Percentiles rank a stretch among this genome's conserved stretches.
Conservation (phyloP, 2,329 filamentous ascomycete genomes). For the Apiospora marii region DNA sequence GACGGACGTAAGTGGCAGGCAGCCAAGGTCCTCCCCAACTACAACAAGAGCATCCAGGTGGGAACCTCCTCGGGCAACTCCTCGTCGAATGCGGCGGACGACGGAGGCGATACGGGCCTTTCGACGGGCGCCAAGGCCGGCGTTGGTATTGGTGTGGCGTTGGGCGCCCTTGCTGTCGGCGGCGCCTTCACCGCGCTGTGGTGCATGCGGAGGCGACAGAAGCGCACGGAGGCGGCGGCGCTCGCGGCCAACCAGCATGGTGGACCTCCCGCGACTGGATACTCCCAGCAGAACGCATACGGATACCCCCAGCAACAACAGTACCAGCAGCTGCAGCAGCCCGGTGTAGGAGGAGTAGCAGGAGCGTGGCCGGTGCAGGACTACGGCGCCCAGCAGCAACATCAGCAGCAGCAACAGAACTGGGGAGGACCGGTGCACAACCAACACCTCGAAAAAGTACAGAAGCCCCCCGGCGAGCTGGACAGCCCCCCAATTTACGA, state of each 20-base stretch:
- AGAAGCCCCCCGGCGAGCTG: conserved; percentile 38
- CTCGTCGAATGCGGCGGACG: conserved; percentile 21
- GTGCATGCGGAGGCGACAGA: conserved; percentile 39
- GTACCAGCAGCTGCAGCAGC: conserved; percentile 26
- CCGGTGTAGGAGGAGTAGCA: neutral
- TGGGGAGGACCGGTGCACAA: conserved; percentile 12
- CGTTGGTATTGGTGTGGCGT: conserved; percentile 44
- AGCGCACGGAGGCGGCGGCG: conserved; percentile 25
- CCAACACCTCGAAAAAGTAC: conserved; percentile 10
- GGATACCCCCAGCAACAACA: conserved; percentile 27
- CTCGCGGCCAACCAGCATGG: neutral
- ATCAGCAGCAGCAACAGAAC: conserved; percentile 26
- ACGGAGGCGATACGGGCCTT: conserved; percentile 34
- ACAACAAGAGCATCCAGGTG: conserved; percentile 33
- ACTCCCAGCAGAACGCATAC: conserved; percentile 5
- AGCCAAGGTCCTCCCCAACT: conserved; percentile 37
- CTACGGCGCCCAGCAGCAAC: conserved; percentile 7
- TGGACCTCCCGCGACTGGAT: neutral
- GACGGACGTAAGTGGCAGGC: conserved; percentile 41
- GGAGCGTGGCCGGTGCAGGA: neutral
- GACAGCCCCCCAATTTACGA: conserved; percentile 40
- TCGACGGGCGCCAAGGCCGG: conserved; percentile 46
- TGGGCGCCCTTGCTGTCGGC: conserved; percentile 43
- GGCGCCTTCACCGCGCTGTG: conserved; percentile 39
- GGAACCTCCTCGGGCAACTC: conserved; percentile 21